Conservation (phyloP, 192 early-diverging fungal species). For the Spizellomyces punctatus region DNA sequence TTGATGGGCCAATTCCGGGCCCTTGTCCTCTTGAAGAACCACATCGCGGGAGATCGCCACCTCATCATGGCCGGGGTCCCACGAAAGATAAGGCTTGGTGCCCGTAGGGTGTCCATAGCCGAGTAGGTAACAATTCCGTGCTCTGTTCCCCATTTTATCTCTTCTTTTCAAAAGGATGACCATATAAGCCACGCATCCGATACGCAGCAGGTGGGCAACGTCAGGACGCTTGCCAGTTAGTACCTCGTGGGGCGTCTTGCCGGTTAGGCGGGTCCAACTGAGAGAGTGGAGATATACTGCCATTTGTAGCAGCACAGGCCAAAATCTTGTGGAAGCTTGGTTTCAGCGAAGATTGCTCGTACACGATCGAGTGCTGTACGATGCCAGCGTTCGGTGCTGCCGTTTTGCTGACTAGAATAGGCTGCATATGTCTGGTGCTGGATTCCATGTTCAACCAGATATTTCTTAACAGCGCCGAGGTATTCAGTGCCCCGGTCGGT, state of each 20-base stretch:
- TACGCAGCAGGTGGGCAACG: not conserved
- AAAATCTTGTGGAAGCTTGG: too few relatives aligned
- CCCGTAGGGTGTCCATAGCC: too few relatives aligned
- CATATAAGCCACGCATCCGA: not conserved
- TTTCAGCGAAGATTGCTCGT: not conserved
- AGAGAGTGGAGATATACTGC: not conserved
- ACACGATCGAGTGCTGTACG: not conserved
- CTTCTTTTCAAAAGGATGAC: too few relatives aligned
- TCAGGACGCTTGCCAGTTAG: not conserved
- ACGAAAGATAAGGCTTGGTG: not conserved
- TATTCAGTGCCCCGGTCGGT: not conserved
- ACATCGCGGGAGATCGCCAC: too few relatives aligned
- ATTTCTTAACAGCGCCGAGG: not conserved
- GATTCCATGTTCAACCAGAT: not conserved
- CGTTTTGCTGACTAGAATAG: not conserved
- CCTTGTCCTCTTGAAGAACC: too few relatives aligned
- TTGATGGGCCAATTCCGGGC: too few relatives aligned
- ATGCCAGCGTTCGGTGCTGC: not conserved
- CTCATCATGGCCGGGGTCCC: constrained; percentile 1
- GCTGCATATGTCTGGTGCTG: not conserved
- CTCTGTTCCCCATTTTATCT: too few relatives aligned
- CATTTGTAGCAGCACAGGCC: not conserved
- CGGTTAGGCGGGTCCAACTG: not conserved
- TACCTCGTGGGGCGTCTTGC: not conserved
- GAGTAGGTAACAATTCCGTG: too few relatives aligned